Evolutionary conservation across 805 yeast genomes (phyloP).

Genomic region (Suhomyces sp.): DNA sequence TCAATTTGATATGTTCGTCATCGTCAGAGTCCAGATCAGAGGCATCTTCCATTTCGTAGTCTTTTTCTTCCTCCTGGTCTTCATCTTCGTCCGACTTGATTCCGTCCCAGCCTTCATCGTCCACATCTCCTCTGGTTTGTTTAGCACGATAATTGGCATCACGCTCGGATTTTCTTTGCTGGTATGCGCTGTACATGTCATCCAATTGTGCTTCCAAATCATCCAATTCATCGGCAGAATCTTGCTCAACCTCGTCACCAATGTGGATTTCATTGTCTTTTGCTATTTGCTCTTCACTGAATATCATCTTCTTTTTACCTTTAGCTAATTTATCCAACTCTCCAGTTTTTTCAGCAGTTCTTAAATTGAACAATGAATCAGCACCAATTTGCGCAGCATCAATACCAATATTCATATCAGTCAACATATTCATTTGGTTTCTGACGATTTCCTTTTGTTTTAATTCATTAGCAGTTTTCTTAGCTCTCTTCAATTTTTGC

Average conservation of each 20-base stretch:
- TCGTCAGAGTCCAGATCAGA: conserved; percentile 57
- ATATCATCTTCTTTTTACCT: conserved; percentile 70
- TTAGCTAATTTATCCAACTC: conserved; percentile 65
- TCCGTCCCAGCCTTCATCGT: conserved; percentile 79
- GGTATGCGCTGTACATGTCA: conserved; percentile 72
- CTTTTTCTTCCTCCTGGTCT: conserved; percentile 37
- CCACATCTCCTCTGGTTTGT: conserved; percentile 69
- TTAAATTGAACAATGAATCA: conserved; percentile 77
- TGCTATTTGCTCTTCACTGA: conserved; percentile 51
- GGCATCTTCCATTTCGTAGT: conserved; percentile 42
- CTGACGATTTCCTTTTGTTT: conserved; percentile 86
- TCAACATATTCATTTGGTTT: conserved; percentile 94
- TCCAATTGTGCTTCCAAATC: conserved; percentile 80
- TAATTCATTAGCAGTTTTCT: conserved; percentile 73
- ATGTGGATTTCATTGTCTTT: conserved; percentile 57
- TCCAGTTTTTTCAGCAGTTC: conserved; percentile 86
- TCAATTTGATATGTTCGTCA: conserved; percentile 63
- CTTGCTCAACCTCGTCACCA: conserved; percentile 32
- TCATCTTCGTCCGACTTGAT: conserved; percentile 48
- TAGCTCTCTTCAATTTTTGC: conserved; percentile 71
- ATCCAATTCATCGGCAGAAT: conserved; percentile 54
- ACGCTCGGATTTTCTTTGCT: conserved; percentile 61
- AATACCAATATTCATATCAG: conserved; percentile 88
- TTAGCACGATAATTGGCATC: conserved; percentile 70
- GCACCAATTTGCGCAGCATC: conserved; percentile 84